phyloP scores from a whole-genome alignment of 78 protist species.

The Dictyostelium brefeldianum region DNA sequence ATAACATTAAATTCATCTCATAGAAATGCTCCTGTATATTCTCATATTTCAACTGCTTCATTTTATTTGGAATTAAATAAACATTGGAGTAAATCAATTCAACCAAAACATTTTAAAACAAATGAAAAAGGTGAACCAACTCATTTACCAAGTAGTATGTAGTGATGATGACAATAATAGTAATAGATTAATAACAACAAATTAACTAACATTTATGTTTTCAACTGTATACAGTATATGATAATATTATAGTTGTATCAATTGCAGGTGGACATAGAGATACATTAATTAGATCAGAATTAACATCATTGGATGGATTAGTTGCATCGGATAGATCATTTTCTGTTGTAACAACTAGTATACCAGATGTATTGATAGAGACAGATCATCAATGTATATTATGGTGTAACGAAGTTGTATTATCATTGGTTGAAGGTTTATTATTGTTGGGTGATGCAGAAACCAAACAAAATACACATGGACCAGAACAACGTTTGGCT shows the following conservation, averaged over 20 bases:
- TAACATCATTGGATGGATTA: constrained; percentile 71
- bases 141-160: constrained; percentile 42
- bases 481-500: neutral
- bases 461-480: constrained; percentile 67
- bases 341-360: constrained; percentile 61
- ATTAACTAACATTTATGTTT: too few relatives aligned
- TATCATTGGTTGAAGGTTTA: constrained; percentile 47
- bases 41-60: constrained; percentile 42
- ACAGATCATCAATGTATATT: constrained; percentile 82
- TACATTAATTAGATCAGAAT: constrained; percentile 75
- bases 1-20: constrained; percentile 80
- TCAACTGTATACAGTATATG: constrained; percentile 8
- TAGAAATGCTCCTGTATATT: constrained; percentile 75
- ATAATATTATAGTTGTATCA: constrained; percentile 63
- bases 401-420: constrained; percentile 83
- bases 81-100: constrained; percentile 73
- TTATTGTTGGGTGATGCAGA: constrained; percentile 7
- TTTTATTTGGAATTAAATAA: constrained; percentile 63
- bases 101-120: constrained; percentile 51
- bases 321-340: constrained; percentile 37
- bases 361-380: constrained; percentile 76
- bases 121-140: constrained; percentile 55
- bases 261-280: constrained; percentile 84
- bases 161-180: neutral
- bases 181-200: neutral